These are phyloP conservation scores for Phialemonium atrogriseum DNA, from an alignment of 2,329 filamentous ascomycete genomes.

Conservation along the genomic window DNA sequence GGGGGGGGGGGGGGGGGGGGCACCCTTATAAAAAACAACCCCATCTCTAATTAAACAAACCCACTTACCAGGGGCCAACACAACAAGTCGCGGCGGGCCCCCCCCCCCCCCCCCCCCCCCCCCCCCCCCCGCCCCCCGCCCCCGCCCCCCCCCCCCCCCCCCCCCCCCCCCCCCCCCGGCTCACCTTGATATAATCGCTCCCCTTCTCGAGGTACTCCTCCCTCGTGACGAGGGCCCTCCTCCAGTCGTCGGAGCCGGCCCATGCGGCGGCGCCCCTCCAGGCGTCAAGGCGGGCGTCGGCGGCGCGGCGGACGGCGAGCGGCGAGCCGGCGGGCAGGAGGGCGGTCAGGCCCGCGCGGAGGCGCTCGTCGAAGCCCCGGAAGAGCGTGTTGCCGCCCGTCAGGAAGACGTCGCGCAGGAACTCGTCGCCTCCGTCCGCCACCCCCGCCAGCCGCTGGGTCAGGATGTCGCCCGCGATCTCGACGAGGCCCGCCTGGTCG, in stretches of 20 bases:
- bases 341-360: constrained; percentile 63
- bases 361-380: constrained; percentile 73
- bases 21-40: too few species aligned
- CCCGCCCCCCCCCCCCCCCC: too few species aligned
- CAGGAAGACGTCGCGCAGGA: constrained; percentile 82
- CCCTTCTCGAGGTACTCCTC: constrained; percentile 91
- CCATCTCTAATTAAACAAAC: too few species aligned
- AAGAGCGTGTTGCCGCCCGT: constrained; percentile 92
- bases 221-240: constrained; percentile 59
- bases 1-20: too few species aligned
- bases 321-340: constrained; percentile 62
- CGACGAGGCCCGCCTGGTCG: constrained; percentile 87
- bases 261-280: constrained; percentile 91
- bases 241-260: constrained; percentile 56
- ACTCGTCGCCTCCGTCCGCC: constrained; percentile 44
- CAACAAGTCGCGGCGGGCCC: too few species aligned
- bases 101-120: too few species aligned
- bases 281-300: constrained; percentile 73
- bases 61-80: too few species aligned
- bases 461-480: constrained; percentile 85
- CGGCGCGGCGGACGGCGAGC: constrained; percentile 64
- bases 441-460: constrained; percentile 64
- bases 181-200: constrained; percentile 81
- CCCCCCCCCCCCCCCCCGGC: too few species aligned
- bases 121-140: too few species aligned